Evolutionary conservation across 2,329 filamentous ascomycete genomes (phyloP).

Genomic region (Allantophomopsis cytisporea): DNA sequence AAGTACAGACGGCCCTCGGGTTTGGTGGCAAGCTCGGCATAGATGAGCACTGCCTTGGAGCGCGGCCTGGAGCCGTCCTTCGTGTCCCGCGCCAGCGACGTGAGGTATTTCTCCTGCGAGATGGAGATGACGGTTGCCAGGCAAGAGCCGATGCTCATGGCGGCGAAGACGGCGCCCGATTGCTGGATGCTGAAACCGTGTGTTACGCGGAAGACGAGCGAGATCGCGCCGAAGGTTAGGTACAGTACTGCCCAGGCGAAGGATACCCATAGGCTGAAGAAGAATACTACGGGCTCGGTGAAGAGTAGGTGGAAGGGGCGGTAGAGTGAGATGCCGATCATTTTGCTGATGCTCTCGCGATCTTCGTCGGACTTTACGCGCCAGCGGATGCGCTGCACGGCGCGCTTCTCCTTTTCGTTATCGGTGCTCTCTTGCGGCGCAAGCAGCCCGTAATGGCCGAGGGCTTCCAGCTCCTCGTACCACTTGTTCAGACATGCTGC

Average conservation of each 20-base stretch:
- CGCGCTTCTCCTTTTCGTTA: slow-evolving; percentile 8
- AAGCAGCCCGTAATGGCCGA: slow-evolving; percentile 31
- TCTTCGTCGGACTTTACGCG: slow-evolving; percentile 69
- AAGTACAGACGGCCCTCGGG: slow-evolving; percentile 79
- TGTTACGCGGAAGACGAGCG: slow-evolving; percentile 57
- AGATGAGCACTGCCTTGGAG: slow-evolving; percentile 2
- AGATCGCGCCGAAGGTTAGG: slow-evolving; percentile 68
- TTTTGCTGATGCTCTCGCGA: slow-evolving; percentile 48
- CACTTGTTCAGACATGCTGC: slow-evolving; percentile 62
- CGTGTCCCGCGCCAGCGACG: slow-evolving; percentile 18
- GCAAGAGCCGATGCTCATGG: slow-evolving; percentile 54
- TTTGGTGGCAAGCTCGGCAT: slow-evolving; percentile 24
- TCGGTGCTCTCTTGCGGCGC: slow-evolving; percentile 20
- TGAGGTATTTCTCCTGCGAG: slow-evolving; percentile 55
- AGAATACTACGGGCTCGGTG: slow-evolving; percentile 70
- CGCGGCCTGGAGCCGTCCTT: slow-evolving; percentile 4
- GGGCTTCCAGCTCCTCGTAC: slow-evolving; percentile 58
- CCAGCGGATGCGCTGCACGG: slow-evolving; percentile 56
- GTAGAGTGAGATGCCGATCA: slow-evolving; percentile 62
- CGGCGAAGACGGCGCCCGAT: slow-evolving; percentile 58
- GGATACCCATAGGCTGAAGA: slow-evolving; percentile 79
- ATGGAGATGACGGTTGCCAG: slow-evolving; percentile 58
- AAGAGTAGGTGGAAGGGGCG: slow-evolving; percentile 67
- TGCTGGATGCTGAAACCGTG: slow-evolving; percentile 56
- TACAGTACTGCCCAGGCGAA: slow-evolving; percentile 89